Base-by-base conservation (phyloP, 768 basidiomycete genomes). In the Hydnum rufescens region DNA sequence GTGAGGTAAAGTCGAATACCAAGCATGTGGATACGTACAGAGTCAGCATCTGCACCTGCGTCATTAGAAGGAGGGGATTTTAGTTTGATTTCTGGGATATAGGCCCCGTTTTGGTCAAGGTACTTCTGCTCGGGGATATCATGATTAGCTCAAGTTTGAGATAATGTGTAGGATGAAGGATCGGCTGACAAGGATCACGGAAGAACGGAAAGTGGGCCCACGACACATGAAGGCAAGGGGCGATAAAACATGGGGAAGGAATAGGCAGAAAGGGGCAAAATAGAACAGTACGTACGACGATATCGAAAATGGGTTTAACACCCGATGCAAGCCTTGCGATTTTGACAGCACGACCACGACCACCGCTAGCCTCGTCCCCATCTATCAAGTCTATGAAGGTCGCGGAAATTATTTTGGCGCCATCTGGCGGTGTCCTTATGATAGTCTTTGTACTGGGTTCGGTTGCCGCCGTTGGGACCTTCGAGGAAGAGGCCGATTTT, bases 241-340 rank as follows among this genome's bases (percentile, higher is more conserved):
- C n/a, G n/a, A n/a, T n/a, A n/a, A n/a, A n/a, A n/a, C n/a, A n/a
- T n/a, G n/a, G n/a, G n/a, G n/a, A n/a, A n/a, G n/a, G n/a, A n/a
- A n/a, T n/a, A n/a, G n/a, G n/a, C n/a, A n/a, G n/a, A n/a, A n/a
- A n/a, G n/a, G n/a, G n/a, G n/a, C n/a, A n/a, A n/a, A n/a, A n/a
- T n/a, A n/a, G 32, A 52, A 32, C 19, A n/a, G 22, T 8, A 70
- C 78, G 61, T 60, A 81, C 80, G 49, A 79, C 65, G 32, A 69
- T 63, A 47, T 77, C 68, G 60, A 81, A 81, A 6, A 77, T 68
- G 3, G 77, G 78, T 54, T 69, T 68, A 22, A 75, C 68, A 6
- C 77, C 77, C 47, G 71, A 73, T 3, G 71, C 66, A 5, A 80
- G 63, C 49, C 76, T 67, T 26, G 70, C 77, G n/a, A n/a, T n/a